Conservation (phyloP, 2,329 filamentous ascomycete species). For the Drechslerella coelobrocha region DNA sequence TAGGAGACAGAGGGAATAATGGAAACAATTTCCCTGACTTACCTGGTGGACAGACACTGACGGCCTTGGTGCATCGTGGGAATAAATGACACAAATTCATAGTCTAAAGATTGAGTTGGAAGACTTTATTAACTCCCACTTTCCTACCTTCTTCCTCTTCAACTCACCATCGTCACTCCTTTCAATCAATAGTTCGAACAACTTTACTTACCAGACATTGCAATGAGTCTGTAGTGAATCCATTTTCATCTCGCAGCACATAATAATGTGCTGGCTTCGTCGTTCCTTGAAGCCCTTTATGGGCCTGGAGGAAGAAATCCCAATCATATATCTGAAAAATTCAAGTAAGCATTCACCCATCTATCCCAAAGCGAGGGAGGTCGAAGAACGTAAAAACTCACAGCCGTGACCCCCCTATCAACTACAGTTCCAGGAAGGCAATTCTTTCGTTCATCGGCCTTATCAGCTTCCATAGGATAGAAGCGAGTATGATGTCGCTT, state of each 20-base stretch:
- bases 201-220: constrained; percentile 15
- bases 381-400: constrained; percentile 1
- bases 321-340: constrained; percentile 63
- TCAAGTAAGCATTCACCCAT: constrained; percentile 60
- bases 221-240: constrained; percentile 17
- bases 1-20: background rate
- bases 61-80: constrained; percentile 84
- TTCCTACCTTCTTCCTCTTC: background rate
- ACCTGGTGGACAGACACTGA: constrained; percentile 79
- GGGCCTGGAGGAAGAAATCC: constrained; percentile 86
- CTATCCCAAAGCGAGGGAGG: background rate
- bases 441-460: constrained; percentile 66
- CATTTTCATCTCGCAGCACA: constrained; percentile 60
- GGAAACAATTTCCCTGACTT: background rate
- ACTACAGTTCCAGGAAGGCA: constrained; percentile 79
- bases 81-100: constrained; percentile 84
- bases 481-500: constrained; percentile 91
- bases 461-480: constrained; percentile 69
- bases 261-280: constrained; percentile 84
- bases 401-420: constrained; percentile 76
- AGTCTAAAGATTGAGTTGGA: constrained; percentile 60
- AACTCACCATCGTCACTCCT: background rate
- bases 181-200: constrained; percentile 12
- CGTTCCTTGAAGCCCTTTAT: constrained; percentile 82
- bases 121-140: background rate